A percentile compares a stretch with the other conserved stretches of the same genome.
Evolutionary conservation across 805 yeast genomes (phyloP).

Genomic region (Ogataea paraovalis): DNA sequence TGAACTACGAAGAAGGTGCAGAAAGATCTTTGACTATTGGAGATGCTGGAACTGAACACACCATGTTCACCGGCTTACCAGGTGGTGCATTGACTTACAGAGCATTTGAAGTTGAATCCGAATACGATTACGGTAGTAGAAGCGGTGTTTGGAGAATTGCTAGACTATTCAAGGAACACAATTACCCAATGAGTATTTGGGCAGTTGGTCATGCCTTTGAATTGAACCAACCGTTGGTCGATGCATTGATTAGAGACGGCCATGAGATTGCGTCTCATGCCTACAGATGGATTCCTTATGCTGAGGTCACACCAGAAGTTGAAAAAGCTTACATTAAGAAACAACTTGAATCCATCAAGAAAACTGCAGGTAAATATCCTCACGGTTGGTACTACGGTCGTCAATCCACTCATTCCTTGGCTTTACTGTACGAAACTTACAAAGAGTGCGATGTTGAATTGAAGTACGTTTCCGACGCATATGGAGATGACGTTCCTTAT

Average conservation of each 20-base stretch:
- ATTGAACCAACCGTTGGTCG: constrained; percentile 30
- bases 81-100: constrained; percentile 12
- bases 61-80: constrained; percentile 14
- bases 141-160: constrained; percentile 26
- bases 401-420: constrained; percentile 30
- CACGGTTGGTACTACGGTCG: constrained; percentile 37
- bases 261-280: constrained; percentile 39
- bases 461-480: constrained; percentile 34
- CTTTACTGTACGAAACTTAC: constrained; percentile 32
- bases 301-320: constrained; percentile 28
- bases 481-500: constrained; percentile 36
- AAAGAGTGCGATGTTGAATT: constrained; percentile 31
- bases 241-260: constrained; percentile 35
- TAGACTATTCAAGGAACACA: constrained; percentile 30
- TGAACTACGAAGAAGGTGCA: constrained; percentile 29
- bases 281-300: constrained; percentile 36
- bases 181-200: constrained; percentile 32
- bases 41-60: constrained; percentile 12
- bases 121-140: constrained; percentile 16
- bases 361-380: constrained; percentile 32
- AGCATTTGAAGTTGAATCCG: constrained; percentile 17
- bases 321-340: constrained; percentile 32
- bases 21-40: constrained; percentile 17
- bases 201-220: constrained; percentile 40
- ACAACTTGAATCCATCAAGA: constrained; percentile 29